Evolutionary conservation across 2,329 filamentous ascomycete species (phyloP), one percentile per base, ranked within the genome.

Genomic region (Chalaropsis thielavioides): DNA sequence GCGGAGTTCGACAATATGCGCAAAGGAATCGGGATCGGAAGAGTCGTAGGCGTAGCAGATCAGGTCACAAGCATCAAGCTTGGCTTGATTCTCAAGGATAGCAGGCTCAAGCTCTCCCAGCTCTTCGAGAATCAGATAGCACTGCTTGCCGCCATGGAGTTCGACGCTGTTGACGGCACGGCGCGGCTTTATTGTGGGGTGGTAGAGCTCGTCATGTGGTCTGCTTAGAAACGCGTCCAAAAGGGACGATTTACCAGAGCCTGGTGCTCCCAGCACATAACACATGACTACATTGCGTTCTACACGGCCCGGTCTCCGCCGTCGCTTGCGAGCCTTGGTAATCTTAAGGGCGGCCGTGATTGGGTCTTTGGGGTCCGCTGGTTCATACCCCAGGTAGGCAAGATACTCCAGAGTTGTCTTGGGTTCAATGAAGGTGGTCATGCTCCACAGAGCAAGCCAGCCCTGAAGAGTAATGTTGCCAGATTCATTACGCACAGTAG

Each of bases 401-500:
- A 99, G 84, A 73, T 99, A 99, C 70, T 95, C 92, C 3, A 99
- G 81, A 0, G 94, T 97, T 0, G 90, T 96, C 73, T 94, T 95
- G 13, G 94, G 92, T 65, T 95, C 92, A 67, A 95, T 85, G 71
- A 97, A 99, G 0, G 94, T 99, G 0, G 94, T 99, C 94, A 99
- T 99, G 73, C 92, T 96, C 94, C 94, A 99, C 71, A 99, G 94
- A 3, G 94, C 94, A 44, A 99, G 83, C 94, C 94, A 99, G 1
- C 94, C 94, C 74, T 99, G 94, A 3, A 99, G 79, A 0, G 94
- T 99, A 68, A 99, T 92, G 73, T 97, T 85, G 0, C 94, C 94
- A 8, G 90, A 90, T 75, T 99, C 94, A 72, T 96, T 97, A 51
- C 90, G 87, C 19, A 97, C 92, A 0, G 94, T 96, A 27, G 90